Evolutionary conservation across 352 stramenopile species (phyloP).

Genomic region (Pythium biforme): DNA sequence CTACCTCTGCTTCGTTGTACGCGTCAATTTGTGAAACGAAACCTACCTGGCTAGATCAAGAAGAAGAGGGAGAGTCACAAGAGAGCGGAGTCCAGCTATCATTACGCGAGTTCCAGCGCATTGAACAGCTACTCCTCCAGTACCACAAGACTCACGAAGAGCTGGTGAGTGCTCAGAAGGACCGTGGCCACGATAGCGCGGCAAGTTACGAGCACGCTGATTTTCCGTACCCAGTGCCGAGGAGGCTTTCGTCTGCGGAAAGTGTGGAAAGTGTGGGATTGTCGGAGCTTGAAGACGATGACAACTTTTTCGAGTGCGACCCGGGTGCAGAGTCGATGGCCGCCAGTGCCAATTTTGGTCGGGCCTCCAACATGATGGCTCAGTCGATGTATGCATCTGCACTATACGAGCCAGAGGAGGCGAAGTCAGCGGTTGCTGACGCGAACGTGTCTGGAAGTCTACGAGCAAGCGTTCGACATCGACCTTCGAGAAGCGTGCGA

Average conservation of each 20-base stretch:
- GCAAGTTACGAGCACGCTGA: slow-evolving; percentile 20
- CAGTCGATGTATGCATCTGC: slow-evolving; percentile 87
- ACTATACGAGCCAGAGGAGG: slow-evolving; percentile 48
- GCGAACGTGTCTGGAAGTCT: slow-evolving; percentile 14
- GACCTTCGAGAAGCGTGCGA: slow-evolving; percentile 42
- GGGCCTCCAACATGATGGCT: slow-evolving; percentile 46
- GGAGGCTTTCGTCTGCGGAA: slow-evolving; percentile 66
- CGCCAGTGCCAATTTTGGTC: slow-evolving; percentile 31
- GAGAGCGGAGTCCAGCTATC: slow-evolving; percentile 54
- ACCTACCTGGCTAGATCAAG: slow-evolving; percentile 56
- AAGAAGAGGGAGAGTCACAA: slow-evolving; percentile 30
- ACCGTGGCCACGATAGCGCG: not conserved
- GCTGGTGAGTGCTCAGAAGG: slow-evolving; percentile 27
- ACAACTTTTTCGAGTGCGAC: slow-evolving; percentile 84
- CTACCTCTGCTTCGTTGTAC: slow-evolving; percentile 57
- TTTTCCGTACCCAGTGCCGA: slow-evolving; percentile 32
- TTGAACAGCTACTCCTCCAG: slow-evolving; percentile 76
- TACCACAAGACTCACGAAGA: slow-evolving; percentile 81
- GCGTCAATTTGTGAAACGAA: slow-evolving; percentile 69
- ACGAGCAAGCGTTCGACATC: slow-evolving; percentile 19
- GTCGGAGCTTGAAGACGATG: slow-evolving; percentile 83
- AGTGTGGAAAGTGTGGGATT: slow-evolving; percentile 80
- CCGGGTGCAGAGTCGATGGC: slow-evolving; percentile 49
- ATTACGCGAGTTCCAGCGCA: slow-evolving; percentile 80
- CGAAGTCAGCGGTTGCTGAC: slow-evolving; percentile 14